Percentiles rank a stretch among this genome's conserved stretches.
These are phyloP conservation scores for Solanum appendiculatum DNA, from an alignment of 257 asterid species.

Conservation along the genomic window DNA sequence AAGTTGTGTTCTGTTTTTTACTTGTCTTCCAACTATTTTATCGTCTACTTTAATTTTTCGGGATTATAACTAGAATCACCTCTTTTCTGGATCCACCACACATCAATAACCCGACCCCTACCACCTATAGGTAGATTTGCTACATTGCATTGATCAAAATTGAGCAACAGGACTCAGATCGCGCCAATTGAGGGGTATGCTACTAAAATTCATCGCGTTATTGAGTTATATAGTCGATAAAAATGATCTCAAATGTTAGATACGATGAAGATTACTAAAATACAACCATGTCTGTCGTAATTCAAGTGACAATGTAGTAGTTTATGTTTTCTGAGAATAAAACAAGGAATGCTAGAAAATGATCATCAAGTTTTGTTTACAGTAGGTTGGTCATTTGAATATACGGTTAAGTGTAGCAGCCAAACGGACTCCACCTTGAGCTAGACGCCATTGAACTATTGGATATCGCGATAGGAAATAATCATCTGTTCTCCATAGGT, in stretches of 20 bases:
- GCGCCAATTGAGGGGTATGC: neutral
- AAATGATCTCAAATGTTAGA: no score
- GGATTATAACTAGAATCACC: neutral
- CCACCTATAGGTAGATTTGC: no score
- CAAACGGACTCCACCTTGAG: conserved; percentile 84
- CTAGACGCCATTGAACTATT: conserved; percentile 53
- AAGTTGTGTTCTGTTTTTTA: neutral
- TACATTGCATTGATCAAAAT: neutral
- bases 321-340: neutral
- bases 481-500: conserved; percentile 40
- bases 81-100: neutral
- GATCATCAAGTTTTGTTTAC: neutral
- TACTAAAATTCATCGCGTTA: neutral
- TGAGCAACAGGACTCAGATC: neutral
- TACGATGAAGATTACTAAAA: neutral
- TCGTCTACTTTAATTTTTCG: neutral
- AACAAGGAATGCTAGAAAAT: neutral
- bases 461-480: conserved; percentile 59
- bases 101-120: neutral
- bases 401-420: conserved; percentile 83
- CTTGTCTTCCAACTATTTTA: neutral
- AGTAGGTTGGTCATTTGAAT: conserved; percentile 29
- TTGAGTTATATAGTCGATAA: neutral
- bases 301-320: neutral
- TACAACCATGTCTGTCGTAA: neutral